Conservation (phyloP, 768 basidiomycete genomes). For the Nevesoporus exiguus region DNA sequence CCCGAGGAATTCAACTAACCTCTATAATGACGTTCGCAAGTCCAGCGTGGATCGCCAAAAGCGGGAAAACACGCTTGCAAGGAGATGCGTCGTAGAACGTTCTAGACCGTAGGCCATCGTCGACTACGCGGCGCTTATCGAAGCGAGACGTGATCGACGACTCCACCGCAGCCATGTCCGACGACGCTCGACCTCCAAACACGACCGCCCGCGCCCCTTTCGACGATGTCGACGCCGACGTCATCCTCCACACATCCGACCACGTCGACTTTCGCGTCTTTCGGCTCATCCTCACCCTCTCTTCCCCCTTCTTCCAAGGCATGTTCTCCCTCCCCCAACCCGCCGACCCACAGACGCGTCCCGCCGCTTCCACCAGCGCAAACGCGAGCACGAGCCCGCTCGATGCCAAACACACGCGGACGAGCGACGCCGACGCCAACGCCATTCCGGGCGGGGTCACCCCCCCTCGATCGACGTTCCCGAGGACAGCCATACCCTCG, state of each 20-base stretch:
- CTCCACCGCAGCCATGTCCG: neutral
- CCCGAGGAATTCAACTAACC: no score
- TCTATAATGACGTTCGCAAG: no score
- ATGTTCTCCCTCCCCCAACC: slow-evolving; percentile 7
- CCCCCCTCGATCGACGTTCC: neutral
- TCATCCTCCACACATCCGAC: slow-evolving; percentile 4
- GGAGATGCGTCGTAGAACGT: no score
- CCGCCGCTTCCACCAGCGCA: no score
- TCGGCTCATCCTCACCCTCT: slow-evolving; percentile 2
- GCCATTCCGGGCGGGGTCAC: neutral
- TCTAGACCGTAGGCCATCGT: no score
- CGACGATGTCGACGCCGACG: slow-evolving; percentile 1
- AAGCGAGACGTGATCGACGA: no score
- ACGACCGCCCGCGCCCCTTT: neutral
- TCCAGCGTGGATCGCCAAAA: no score
- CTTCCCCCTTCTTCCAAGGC: slow-evolving; percentile 1
- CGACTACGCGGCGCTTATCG: no score
- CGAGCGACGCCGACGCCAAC: neutral
- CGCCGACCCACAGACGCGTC: neutral
- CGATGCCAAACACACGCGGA: neutral
- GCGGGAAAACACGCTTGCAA: no score
- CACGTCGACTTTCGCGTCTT: slow-evolving; percentile 2
- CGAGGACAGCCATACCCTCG: slow-evolving; percentile 1
- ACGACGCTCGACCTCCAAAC: neutral
- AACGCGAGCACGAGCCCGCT: neutral